Percentiles rank a stretch among this genome's conserved stretches.
These are phyloP conservation scores for Penicillium sp. DNA, from an alignment of 2,329 filamentous ascomycete genomes.

Conservation along the genomic window DNA sequence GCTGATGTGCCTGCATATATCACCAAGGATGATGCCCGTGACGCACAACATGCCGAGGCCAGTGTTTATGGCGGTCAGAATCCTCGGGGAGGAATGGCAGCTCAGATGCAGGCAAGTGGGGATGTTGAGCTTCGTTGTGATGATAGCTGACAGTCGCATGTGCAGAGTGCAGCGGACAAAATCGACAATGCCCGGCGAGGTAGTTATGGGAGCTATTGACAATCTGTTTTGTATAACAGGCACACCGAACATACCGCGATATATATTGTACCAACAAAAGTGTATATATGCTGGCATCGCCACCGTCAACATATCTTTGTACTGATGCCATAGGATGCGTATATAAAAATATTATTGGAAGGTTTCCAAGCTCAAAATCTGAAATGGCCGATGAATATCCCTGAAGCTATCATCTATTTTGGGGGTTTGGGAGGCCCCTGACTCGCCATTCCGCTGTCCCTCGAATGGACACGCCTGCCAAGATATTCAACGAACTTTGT, in stretches of 20 bases:
- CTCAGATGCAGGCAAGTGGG: conserved; percentile 29
- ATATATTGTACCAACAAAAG: background rate
- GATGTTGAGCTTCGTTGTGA: background rate
- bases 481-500: background rate
- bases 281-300: background rate
- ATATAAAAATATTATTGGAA: background rate
- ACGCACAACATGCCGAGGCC: conserved; percentile 25
- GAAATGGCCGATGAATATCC: background rate
- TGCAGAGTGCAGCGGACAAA: conserved; percentile 30
- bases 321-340: background rate
- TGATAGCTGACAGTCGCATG: conserved; percentile 6
- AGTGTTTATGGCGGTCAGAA: conserved; percentile 26
- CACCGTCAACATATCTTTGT: background rate
- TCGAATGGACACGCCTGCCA: background rate
- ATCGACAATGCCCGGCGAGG: conserved; percentile 21
- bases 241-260: background rate
- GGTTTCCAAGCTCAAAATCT: background rate
- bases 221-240: background rate
- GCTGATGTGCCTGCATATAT: conserved; percentile 22
- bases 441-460: background rate
- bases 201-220: conserved; percentile 5
- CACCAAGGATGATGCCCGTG: conserved; percentile 28
- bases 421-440: background rate
- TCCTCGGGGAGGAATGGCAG: conserved; percentile 25
- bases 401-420: background rate